Base-by-base conservation (phyloP, 192 early-diverging fungal species). In the Coemansia umbellata region DNA sequence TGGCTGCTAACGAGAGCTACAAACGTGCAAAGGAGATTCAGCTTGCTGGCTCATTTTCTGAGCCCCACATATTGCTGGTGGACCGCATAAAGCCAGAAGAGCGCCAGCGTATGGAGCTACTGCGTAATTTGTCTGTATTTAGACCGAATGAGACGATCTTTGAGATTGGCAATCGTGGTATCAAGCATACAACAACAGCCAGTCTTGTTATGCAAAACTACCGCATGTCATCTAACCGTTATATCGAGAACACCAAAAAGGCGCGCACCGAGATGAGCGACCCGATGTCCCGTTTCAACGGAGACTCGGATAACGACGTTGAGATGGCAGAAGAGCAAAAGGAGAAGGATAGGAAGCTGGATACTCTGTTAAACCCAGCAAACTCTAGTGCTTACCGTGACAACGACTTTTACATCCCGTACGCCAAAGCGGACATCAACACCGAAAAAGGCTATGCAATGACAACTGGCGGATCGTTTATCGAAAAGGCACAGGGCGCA, bases 71-170 rank as follows among this genome's bases (percentile, higher is more conserved):
- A 5, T 55, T 97, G 40, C 81, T 99, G 45, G 65, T 74, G 8
- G 54, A 61, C 19, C 57, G 75, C 14, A 75, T 85, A 2, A 60
- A 82, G 51, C 51, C 55, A 0, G 69, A 72, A 6, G 91, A 94
- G 58, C 73, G 79, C 24, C 55, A 83, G 21, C 87, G 87, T 19
- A 61, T 79, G 48, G 80, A 70, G 26, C 81, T 96, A 76, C 82
- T 96, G 42, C 79, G 70, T 17, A 78, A 80, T 44, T 81, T 95
- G 41, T 82, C 87, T 8, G 82, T 80, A 10, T 97, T 97, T 75
- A 68, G 93, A 14, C 94, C 94, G 8, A 57, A 72, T 22, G 91
- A 97, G 78, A 96, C 96, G 4, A 87, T 99, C 24, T 99, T 99
- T 64, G 96, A 99, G 60, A 81, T 93, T 28, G 91, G 92, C 21